A percentile compares a stretch with the other conserved stretches of the same genome.
Conservation (phyloP, 1,284 basidiomycete species). For the Phellinidium pouzarii region DNA sequence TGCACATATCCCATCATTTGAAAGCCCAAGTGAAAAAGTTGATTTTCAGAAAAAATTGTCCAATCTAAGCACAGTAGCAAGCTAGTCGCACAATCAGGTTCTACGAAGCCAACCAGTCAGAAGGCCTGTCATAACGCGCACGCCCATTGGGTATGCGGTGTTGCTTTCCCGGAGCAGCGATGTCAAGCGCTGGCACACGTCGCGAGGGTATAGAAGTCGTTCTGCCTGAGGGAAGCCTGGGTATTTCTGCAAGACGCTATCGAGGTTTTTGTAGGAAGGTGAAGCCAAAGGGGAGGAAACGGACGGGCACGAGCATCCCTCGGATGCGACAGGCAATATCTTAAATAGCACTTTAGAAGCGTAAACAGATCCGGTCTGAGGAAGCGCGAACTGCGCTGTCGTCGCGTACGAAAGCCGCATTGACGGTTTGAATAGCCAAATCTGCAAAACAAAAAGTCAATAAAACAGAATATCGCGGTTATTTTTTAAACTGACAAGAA, state of each 20-base stretch:
- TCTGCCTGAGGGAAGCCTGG: slow-evolving; percentile 82
- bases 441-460: slow-evolving; percentile 32
- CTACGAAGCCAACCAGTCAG: slow-evolving; percentile 70
- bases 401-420: slow-evolving; percentile 70
- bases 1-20: background rate
- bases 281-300: slow-evolving; percentile 28
- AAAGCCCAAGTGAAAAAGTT: background rate
- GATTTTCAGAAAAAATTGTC: background rate
- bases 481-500: slow-evolving; percentile 65
- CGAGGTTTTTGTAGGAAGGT: slow-evolving; percentile 13
- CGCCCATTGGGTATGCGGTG: slow-evolving; percentile 59
- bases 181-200: slow-evolving; percentile 62
- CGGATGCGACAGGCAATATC: slow-evolving; percentile 38
- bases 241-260: slow-evolving; percentile 54
- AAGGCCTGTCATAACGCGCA: slow-evolving; percentile 70
- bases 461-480: background rate
- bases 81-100: slow-evolving; percentile 7
- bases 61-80: background rate
- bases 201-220: slow-evolving; percentile 68
- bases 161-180: slow-evolving; percentile 67
- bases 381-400: slow-evolving; percentile 47
- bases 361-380: slow-evolving; percentile 54
- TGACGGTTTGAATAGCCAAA: slow-evolving; percentile 88
- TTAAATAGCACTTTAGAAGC: slow-evolving; percentile 75
- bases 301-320: slow-evolving; percentile 36